Base-by-base conservation (phyloP, 768 basidiomycete species). In the Pleurotus platypus region DNA sequence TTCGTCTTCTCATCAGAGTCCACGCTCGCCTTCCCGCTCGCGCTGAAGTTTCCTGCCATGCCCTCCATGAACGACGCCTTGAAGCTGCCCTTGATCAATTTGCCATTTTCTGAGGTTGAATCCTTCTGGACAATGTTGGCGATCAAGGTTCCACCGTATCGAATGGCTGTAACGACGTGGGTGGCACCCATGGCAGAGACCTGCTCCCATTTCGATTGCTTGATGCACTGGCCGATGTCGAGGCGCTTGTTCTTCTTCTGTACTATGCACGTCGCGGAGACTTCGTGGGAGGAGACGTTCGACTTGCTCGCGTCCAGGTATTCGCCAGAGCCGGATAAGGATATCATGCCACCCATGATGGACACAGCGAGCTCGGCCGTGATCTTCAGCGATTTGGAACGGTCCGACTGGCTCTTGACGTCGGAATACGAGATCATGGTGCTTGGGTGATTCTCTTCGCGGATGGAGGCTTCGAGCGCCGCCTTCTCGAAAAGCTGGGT, bases 151-250 rank as follows among this genome's bases (percentile, higher is more conserved):
- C 62, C 57, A 15, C 62, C 62, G 43, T 53, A 62, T 27, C 51
- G 48, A 50, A 62, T 62, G 37, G 56, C 57, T 4, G 62, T 62
- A 48, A 62, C 47, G 48, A 62, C 60, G 27, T 62, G 62, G 24
- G 60, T 62, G 46, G 62, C 62, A 27, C 55, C 49, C 51, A 54
- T 20, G 51, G 16, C 16, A 22, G 20, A 22, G 37, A 54, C 51
- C 16, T 42, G 51, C 38, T 18, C 15, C 51, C 51, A 54, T 20
- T 22, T 39, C 20, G 39, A 5, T 20, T 54, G 37, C 11, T n/a
- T 18, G 51, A 54, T 37, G 42, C 35, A 40, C 42, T 54, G 51
- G 8, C 51, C 51, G 4, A 54, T 18, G 3, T 54, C 51, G 38
- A 54, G 51, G 5, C 51, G 13, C 38, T 43, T 40, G 15, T 54